Evolutionary conservation across 768 basidiomycete genomes (phyloP), one percentile per base, ranked within the genome.

Genomic region (Phanerochaete sordida): DNA sequence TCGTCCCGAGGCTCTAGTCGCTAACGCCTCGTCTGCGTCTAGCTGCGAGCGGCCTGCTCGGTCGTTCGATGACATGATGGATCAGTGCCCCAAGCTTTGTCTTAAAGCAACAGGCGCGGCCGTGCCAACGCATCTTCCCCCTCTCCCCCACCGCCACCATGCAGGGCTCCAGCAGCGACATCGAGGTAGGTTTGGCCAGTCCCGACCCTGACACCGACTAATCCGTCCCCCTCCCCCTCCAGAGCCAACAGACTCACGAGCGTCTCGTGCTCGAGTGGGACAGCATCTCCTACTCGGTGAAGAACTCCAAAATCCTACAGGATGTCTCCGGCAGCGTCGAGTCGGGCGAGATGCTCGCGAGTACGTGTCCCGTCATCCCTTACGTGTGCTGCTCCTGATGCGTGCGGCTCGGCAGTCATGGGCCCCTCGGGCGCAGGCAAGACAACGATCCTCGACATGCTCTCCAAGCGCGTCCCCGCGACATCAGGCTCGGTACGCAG

Each of bases 341-440:
- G 44, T 54, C 52, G 21, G 59, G 59, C 24, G 59, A 71, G 53
- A 54, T 72, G 27, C 66, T 73, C 9, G 72, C 72, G 6, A 66
- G 69, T 65, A 21, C 19, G 46, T 56, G 13, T 11, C 35, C 54
- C 43, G 44, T 45, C n/a, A 13, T 30, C 21, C 21, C 31, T 33
- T 47, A 37, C 21, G 31, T 12, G 16, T 7, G 21, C 13, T 56
- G 45, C 30, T 57, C 21, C n/a, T n/a, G n/a, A 57, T 23, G 7
- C 45, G 28, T 31, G 28, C 37, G 37, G 33, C 19, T 28, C 33
- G 3, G 24, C 31, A 27, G 80, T 83, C 60, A 78, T 83, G 73
- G 81, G 81, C 30, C 78, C 81, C 0, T 81, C 79, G 0, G 81
- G 81, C 27, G 79, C 81, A 0, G 81, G 81, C 9, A 81, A 82